phyloP scores from a whole-genome alignment of 2,329 filamentous ascomycete species.

The Nemania sp. region DNA sequence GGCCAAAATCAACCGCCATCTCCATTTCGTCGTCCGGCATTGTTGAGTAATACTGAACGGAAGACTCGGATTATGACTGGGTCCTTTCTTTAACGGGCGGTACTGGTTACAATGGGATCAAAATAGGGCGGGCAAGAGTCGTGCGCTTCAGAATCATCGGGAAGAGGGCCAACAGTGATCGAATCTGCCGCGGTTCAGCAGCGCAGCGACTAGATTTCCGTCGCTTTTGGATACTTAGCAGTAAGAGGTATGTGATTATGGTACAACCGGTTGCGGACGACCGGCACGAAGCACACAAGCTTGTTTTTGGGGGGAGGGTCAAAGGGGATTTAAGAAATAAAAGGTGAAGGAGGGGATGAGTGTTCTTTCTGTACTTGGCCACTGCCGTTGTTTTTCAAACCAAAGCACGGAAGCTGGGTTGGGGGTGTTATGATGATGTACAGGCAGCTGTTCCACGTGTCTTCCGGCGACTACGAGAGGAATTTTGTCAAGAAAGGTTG shows the following conservation, averaged over 20 bases:
- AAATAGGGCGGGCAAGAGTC: conserved; percentile 3
- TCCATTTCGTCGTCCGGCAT: conserved; percentile 45
- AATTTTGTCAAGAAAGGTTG: not conserved
- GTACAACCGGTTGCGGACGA: not conserved
- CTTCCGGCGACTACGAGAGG: not conserved
- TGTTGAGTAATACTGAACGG: conserved; percentile 11
- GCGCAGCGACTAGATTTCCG: not conserved
- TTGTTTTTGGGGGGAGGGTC: not conserved
- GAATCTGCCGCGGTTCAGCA: not conserved
- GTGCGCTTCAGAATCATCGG: conserved; percentile 15
- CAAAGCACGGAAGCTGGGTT: no score
- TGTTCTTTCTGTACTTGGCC: no score
- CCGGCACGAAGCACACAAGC: not conserved
- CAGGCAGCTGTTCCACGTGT: not conserved
- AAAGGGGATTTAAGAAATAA: not conserved
- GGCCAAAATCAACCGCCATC: conserved; percentile 41
- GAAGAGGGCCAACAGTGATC: not conserved
- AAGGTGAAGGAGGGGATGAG: not conserved
- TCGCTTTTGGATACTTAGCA: not conserved
- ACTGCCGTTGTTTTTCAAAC: no score
- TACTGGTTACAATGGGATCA: conserved; percentile 3
- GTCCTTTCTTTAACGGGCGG: not conserved
- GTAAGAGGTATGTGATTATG: not conserved
- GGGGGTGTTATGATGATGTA: not conserved
- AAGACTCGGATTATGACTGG: conserved; percentile 1